Conservation (phyloP, 768 basidiomycete genomes). For the Termitomyces sp. region DNA sequence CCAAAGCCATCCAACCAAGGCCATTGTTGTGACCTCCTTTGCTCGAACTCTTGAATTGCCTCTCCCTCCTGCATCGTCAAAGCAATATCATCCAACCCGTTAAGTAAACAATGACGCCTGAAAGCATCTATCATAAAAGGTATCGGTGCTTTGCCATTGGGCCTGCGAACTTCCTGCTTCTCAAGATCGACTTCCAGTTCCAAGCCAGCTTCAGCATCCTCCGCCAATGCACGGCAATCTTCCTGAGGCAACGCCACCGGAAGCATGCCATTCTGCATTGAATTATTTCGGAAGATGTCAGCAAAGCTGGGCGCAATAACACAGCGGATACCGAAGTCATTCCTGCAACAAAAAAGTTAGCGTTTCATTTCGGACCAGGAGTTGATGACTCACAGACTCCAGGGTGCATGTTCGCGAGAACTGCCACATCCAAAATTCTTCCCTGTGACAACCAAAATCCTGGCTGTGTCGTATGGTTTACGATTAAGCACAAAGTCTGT, state of each 20-base stretch:
- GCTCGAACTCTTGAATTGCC: slow-evolving; percentile 78
- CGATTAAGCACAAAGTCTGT: slow-evolving; percentile 86
- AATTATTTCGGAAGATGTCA: slow-evolving; percentile 86
- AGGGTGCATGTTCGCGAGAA: slow-evolving; percentile 89
- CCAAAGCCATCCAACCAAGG: slow-evolving; percentile 98
- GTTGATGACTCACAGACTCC: slow-evolving; percentile 63
- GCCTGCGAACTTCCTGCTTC: slow-evolving; percentile 71
- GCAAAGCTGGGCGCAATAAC: slow-evolving; percentile 88
- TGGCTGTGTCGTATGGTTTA: slow-evolving; percentile 68
- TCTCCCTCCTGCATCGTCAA: slow-evolving; percentile 81
- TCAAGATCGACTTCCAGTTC: slow-evolving; percentile 85
- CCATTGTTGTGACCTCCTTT: slow-evolving; percentile 72
- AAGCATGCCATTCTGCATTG: slow-evolving; percentile 94
- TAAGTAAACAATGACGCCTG: slow-evolving; percentile 89
- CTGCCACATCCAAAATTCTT: slow-evolving; percentile 91
- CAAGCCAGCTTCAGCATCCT: slow-evolving; percentile 71
- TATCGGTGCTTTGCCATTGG: slow-evolving; percentile 69
- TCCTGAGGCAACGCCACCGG: slow-evolving; percentile 68
- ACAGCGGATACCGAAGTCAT: slow-evolving; percentile 88
- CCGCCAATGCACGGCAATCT: slow-evolving; percentile 66
- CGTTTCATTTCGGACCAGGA: not conserved
- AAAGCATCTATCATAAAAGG: slow-evolving; percentile 84
- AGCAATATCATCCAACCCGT: slow-evolving; percentile 96
- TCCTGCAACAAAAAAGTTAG: slow-evolving; percentile 33
- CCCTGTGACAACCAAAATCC: slow-evolving; percentile 80